phyloP scores from a whole-genome alignment of 306 rosid species.

The Malus fusca region DNA sequence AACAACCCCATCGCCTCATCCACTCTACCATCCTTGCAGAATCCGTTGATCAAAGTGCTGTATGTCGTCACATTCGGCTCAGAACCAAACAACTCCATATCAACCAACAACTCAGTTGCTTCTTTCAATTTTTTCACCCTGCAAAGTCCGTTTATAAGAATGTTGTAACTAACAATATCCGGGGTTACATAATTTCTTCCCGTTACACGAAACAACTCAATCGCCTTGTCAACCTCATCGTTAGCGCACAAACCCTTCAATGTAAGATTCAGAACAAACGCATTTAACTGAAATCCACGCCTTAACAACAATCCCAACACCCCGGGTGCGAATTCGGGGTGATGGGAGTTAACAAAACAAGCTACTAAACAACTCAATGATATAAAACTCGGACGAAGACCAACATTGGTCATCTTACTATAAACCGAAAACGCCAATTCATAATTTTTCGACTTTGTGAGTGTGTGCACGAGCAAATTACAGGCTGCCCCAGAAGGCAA shows the following conservation, averaged over 20 bases:
- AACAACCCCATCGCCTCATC: constrained; percentile 47
- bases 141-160: constrained; percentile 57
- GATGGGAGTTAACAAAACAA: constrained; percentile 37
- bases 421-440: constrained; percentile 43
- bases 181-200: constrained; percentile 29
- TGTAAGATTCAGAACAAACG: constrained; percentile 38
- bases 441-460: constrained; percentile 38
- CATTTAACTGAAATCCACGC: constrained; percentile 44
- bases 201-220: constrained; percentile 38
- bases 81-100: constrained; percentile 45
- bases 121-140: constrained; percentile 45
- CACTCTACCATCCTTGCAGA: constrained; percentile 50
- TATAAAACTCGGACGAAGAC: constrained; percentile 36
- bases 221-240: constrained; percentile 40
- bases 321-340: constrained; percentile 38
- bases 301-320: constrained; percentile 55
- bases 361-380: constrained; percentile 50
- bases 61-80: constrained; percentile 46
- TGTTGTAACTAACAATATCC: constrained; percentile 49
- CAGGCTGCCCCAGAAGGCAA: constrained; percentile 36
- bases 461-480: constrained; percentile 45
- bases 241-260: constrained; percentile 49
- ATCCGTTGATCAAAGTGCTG: constrained; percentile 45
- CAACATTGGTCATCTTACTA: constrained; percentile 31
- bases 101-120: constrained; percentile 47